A percentile compares a stretch with the other conserved stretches of the same genome.
These are phyloP conservation scores for Henningerozyma blattae DNA, from an alignment of 805 yeast genomes.

Conservation along the genomic window DNA sequence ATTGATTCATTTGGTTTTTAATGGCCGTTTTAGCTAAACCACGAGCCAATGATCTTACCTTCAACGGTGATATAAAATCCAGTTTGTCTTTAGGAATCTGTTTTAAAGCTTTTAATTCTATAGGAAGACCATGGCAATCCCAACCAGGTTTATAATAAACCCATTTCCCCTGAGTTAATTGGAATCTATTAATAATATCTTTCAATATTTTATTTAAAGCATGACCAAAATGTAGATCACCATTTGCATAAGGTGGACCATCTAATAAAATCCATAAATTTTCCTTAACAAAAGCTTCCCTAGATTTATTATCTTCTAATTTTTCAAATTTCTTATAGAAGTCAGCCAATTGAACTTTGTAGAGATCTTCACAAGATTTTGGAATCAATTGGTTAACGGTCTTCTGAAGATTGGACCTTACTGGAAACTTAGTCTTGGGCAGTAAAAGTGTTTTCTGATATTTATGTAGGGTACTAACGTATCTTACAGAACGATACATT, in stretches of 20 bases:
- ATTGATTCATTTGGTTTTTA: slow-evolving; percentile 47
- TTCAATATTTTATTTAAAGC: slow-evolving; percentile 82
- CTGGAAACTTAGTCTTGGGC: slow-evolving; percentile 61
- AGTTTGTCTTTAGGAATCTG: slow-evolving; percentile 27
- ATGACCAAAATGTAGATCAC: slow-evolving; percentile 85
- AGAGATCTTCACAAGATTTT: slow-evolving; percentile 46
- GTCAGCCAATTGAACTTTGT: slow-evolving; percentile 43
- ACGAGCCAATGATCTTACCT: slow-evolving; percentile 54
- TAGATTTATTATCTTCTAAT: slow-evolving; percentile 11
- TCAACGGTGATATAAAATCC: slow-evolving; percentile 28
- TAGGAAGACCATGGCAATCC: slow-evolving; percentile 99
- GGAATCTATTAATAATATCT: slow-evolving; percentile 69
- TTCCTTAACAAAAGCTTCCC: slow-evolving; percentile 17
- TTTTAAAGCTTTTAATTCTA: slow-evolving; percentile 73
- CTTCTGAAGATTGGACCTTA: slow-evolving; percentile 38
- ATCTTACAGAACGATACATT: not conserved
- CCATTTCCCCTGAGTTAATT: slow-evolving; percentile 47
- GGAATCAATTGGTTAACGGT: slow-evolving; percentile 35
- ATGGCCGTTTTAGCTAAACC: slow-evolving; percentile 61
- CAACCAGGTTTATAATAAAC: slow-evolving; percentile 84
- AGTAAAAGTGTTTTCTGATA: slow-evolving; percentile 45
- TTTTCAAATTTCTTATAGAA: slow-evolving; percentile 8
- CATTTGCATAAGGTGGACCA: slow-evolving; percentile 99
- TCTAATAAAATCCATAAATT: slow-evolving; percentile 68
- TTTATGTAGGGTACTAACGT: slow-evolving; percentile 14